Evolutionary conservation across 352 stramenopile genomes (phyloP), one percentile per base, ranked within the genome.

Genomic region (Phytopythium cucurbitacearum): DNA sequence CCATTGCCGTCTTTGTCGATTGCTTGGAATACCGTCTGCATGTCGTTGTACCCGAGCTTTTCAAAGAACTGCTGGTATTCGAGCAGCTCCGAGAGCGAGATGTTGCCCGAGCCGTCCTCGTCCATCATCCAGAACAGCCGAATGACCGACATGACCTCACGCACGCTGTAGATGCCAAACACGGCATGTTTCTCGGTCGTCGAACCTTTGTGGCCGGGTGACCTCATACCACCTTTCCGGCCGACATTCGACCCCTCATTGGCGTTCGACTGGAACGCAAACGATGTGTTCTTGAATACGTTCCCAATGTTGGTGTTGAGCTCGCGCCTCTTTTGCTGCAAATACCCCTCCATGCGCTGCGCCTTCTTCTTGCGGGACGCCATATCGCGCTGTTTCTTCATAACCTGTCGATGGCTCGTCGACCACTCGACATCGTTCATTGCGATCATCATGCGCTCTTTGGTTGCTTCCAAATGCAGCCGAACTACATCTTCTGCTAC

Each of bases 51-150:
- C 4, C 77, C 75, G 39, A 90, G 59, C 40, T 85, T 83, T 12
- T 88, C 77, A 48, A 90, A 88, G 40, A 82, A 80, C 4, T 66
- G 32, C 28, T 75, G 71, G 67, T 73, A 90, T 12, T 71, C 53
- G 11, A 85, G 66, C 35, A 90, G 52, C 50, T 90, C 80, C 1
- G 46, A 32, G 43, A 87, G 48, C 11, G 73, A 72, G 12, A 90
- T 73, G n/a, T 60, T 68, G 0, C 80, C 80, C 10, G 80, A 90
- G 49, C 59, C 53, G 45, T 90, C 80, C n/a, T 71, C 63, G 46
- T 90, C 77, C 69, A 90, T 87, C 38, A 63, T 74, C 71, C 73
- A 84, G 52, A 90, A 90, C 4, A 90, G 64, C 0, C 80, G 76
- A 32, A 90, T 83, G 5, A 90, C 67, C 4, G 78, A 81, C 80